These are phyloP conservation scores for Podaxis pistillaris DNA, from an alignment of 768 basidiomycete genomes.

Conservation along the genomic window DNA sequence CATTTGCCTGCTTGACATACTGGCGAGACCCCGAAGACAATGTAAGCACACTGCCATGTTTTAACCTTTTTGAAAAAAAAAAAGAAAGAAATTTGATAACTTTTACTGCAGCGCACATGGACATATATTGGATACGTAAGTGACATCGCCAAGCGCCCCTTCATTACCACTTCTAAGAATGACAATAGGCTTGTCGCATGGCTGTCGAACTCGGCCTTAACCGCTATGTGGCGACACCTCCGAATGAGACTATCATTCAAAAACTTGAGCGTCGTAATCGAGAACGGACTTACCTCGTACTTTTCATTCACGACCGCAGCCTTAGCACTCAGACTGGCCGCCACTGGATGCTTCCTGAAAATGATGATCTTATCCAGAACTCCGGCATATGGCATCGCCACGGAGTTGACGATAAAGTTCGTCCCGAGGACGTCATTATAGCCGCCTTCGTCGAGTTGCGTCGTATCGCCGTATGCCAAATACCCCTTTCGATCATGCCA, in stretches of 20 bases:
- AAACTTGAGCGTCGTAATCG: constrained; percentile 76
- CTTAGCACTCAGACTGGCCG: constrained; percentile 84
- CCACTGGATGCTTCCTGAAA: constrained; percentile 88
- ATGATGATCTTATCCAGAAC: constrained; percentile 66
- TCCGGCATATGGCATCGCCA: constrained; percentile 70
- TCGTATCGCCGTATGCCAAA: constrained; percentile 65
- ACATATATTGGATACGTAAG: constrained; percentile 83
- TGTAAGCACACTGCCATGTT: constrained; percentile 36
- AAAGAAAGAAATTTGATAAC: constrained; percentile 12
- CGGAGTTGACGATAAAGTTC: constrained; percentile 43
- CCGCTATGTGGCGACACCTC: constrained; percentile 54
- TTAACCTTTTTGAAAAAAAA: constrained; percentile 14
- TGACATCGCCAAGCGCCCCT: constrained; percentile 17
- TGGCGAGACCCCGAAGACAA: constrained; percentile 89
- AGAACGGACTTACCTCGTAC: constrained; percentile 82
- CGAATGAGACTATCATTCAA: constrained; percentile 64
- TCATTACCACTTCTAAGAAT: constrained; percentile 3
- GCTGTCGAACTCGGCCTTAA: constrained; percentile 83
- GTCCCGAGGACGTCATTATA: constrained; percentile 81
- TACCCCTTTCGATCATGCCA: constrained; percentile 3
- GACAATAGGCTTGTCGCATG: constrained; percentile 75
- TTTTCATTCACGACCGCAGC: constrained; percentile 85
- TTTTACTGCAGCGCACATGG: constrained; percentile 66
- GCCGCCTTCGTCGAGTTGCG: constrained; percentile 76
- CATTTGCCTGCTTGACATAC: constrained; percentile 85